Conservation (phyloP, 2,329 filamentous ascomycete species). For the Geosmithia flava region DNA sequence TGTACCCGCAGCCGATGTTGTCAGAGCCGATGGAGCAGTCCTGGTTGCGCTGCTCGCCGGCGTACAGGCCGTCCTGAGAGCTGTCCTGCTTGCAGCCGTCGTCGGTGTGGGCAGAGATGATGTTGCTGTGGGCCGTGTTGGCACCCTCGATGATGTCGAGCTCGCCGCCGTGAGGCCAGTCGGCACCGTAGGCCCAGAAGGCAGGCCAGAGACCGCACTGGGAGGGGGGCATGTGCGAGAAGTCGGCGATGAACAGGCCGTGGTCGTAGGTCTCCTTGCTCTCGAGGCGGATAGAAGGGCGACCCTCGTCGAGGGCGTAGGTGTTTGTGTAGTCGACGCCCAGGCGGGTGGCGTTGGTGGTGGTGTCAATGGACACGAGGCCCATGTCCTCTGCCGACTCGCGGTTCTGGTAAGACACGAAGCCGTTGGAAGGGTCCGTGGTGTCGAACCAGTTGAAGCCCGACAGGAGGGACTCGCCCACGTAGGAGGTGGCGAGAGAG, state of each 20-base stretch:
- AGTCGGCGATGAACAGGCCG: conserved; percentile 60
- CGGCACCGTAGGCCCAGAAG: conserved; percentile 41
- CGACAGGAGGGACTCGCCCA: conserved; percentile 27
- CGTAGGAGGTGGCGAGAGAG: conserved; percentile 27
- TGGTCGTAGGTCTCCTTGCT: conserved; percentile 51
- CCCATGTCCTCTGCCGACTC: conserved; percentile 23
- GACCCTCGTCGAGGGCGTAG: conserved; percentile 24
- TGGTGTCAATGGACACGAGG: conserved; percentile 27
- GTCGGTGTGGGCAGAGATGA: conserved; percentile 49
- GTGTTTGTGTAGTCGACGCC: conserved; percentile 28
- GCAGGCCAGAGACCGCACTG: conserved; percentile 65
- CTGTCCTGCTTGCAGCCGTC: conserved; percentile 16
- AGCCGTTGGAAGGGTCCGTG: conserved; percentile 53
- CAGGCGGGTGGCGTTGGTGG: conserved; percentile 28
- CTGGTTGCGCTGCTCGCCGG: conserved; percentile 12
- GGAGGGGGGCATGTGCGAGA: conserved; percentile 60
- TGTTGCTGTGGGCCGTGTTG: conserved; percentile 45
- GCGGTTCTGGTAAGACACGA: conserved; percentile 40
- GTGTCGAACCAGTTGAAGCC: conserved; percentile 38
- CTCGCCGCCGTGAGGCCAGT: conserved; percentile 54
- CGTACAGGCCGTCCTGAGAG: conserved; percentile 8
- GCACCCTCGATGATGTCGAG: conserved; percentile 62
- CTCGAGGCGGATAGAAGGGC: conserved; percentile 52
- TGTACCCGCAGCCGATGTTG: conserved; percentile 33
- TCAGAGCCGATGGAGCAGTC: conserved; percentile 23